Conservation (phyloP, 2,329 filamentous ascomycete genomes). For the Leptodontidium sp. region DNA sequence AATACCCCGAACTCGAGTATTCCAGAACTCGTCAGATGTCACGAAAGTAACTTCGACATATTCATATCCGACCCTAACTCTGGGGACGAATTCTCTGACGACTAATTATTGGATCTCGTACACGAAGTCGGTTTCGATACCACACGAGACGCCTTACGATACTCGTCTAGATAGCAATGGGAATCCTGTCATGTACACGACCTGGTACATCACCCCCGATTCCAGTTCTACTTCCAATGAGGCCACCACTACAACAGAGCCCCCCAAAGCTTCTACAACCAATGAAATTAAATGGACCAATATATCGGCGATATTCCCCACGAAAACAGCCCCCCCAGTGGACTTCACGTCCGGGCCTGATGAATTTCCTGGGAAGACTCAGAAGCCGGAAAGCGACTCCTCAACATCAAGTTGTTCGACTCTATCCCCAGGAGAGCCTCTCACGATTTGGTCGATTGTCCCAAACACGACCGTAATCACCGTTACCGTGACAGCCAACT, state of each 20-base stretch:
- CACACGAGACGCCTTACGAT: background rate
- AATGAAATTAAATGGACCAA: constrained; percentile 5
- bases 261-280: background rate
- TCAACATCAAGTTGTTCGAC: constrained; percentile 1
- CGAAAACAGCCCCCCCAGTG: background rate
- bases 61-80: background rate
- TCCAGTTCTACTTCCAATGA: constrained; percentile 1
- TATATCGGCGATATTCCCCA: background rate
- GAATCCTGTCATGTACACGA: constrained; percentile 8
- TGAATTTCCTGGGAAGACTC: background rate
- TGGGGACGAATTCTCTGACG: constrained; percentile 2
- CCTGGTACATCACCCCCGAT: constrained; percentile 10
- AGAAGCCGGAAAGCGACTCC: background rate
- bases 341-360: background rate
- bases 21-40: constrained; percentile 1
- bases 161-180: constrained; percentile 13
- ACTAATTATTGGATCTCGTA: constrained; percentile 8
- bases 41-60: constrained; percentile 14
- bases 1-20: background rate
- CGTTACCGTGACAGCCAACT: constrained; percentile 34
- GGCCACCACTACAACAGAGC: constrained; percentile 8
- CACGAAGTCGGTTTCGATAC: constrained; percentile 4
- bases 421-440: constrained; percentile 29
- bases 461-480: constrained; percentile 42
- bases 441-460: constrained; percentile 37